A percentile compares a stretch with the other conserved stretches of the same genome.
Evolutionary conservation across 2,329 filamentous ascomycete genomes (phyloP).

Genomic region (Drechslera avenae): DNA sequence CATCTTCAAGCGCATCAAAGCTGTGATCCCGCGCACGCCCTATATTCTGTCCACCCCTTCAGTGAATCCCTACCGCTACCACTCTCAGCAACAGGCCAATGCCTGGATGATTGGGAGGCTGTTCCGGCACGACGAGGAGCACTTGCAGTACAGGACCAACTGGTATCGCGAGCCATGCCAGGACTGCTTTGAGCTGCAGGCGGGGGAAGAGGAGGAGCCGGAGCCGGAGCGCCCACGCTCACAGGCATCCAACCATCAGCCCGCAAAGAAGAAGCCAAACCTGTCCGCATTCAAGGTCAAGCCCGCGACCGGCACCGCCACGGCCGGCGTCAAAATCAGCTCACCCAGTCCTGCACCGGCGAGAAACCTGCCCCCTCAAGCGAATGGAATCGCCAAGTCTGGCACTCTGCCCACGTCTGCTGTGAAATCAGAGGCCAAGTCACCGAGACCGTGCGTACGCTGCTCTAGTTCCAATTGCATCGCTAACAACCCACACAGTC

Average conservation of each 20-base stretch:
- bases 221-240: conserved; percentile 48
- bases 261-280: conserved; percentile 66
- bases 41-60: conserved; percentile 57
- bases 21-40: conserved; percentile 49
- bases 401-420: conserved; percentile 24
- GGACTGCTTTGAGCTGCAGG: conserved; percentile 55
- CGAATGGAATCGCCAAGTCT: conserved; percentile 34
- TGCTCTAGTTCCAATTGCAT: neutral
- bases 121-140: conserved; percentile 61
- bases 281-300: conserved; percentile 66
- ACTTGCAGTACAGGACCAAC: conserved; percentile 67
- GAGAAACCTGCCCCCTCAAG: conserved; percentile 25
- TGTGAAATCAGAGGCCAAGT: conserved; percentile 21
- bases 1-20: conserved; percentile 52
- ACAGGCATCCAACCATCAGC: conserved; percentile 40
- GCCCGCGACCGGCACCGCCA: conserved; percentile 46
- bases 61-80: conserved; percentile 51
- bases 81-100: conserved; percentile 48
- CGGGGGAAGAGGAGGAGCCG: conserved; percentile 60
- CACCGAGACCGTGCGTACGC: conserved; percentile 27
- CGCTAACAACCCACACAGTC: conserved; percentile 28
- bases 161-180: conserved; percentile 61
- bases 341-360: conserved; percentile 34
- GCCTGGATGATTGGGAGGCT: conserved; percentile 56
- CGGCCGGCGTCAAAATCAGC: conserved; percentile 38